phyloP scores from a whole-genome alignment of 352 stramenopile species.

The Globisporangium spinosum region DNA sequence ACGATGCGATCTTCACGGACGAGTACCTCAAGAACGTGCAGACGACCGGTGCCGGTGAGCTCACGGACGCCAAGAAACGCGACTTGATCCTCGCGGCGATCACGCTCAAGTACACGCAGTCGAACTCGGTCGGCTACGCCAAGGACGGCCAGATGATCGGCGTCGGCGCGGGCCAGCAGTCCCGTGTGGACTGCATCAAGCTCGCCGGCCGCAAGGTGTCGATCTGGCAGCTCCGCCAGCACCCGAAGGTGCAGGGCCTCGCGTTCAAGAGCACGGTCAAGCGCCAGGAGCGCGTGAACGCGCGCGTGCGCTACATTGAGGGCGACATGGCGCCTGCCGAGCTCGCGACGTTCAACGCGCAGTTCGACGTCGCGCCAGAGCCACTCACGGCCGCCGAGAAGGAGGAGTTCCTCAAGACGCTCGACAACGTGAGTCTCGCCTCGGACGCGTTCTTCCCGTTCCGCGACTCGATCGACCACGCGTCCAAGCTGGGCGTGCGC shows the following conservation, averaged over 20 bases:
- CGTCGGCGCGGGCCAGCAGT: constrained; percentile 99
- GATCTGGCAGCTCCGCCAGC: constrained; percentile 98
- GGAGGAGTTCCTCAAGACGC: constrained; percentile 90
- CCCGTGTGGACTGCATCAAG: constrained; percentile 99
- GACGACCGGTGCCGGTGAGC: constrained; percentile 79
- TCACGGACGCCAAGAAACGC: constrained; percentile 91
- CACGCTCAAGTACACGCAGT: constrained; percentile 99
- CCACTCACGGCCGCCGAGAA: constrained; percentile 94
- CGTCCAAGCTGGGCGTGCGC: constrained; percentile 92
- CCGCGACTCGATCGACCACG: constrained; percentile 98
- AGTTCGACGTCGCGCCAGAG: constrained; percentile 94
- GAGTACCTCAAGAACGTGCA: constrained; percentile 93
- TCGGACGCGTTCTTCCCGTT: constrained; percentile 99
- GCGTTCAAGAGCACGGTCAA: constrained; percentile 97
- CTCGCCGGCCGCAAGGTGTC: constrained; percentile 96
- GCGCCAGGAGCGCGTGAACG: constrained; percentile 99
- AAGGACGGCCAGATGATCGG: constrained; percentile 99
- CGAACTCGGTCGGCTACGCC: constrained; percentile 98
- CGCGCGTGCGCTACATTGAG: constrained; percentile 99
- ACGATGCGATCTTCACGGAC: constrained; percentile 94
- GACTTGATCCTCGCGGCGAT: constrained; percentile 99
- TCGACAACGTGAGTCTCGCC: constrained; percentile 92
- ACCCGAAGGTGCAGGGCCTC: constrained; percentile 94
- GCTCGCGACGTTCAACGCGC: constrained; percentile 91
- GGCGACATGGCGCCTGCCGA: constrained; percentile 97